Evolutionary conservation across 768 basidiomycete species (phyloP).

Genomic region (Floccularia luteovirens): DNA sequence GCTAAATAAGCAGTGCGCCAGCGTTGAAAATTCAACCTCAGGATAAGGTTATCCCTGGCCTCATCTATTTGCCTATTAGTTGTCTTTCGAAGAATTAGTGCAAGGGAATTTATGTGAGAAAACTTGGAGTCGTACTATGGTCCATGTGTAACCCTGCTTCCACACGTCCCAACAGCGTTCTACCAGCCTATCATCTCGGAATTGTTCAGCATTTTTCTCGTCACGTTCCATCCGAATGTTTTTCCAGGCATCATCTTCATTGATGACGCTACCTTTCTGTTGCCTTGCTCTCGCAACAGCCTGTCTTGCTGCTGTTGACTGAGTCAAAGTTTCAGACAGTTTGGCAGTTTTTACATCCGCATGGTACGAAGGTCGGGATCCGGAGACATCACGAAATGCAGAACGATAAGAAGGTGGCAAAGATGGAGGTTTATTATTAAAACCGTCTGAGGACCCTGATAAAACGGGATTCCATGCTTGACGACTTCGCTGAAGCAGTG

Average conservation of each 20-base stretch:
- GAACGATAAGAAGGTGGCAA: slow-evolving; percentile 45
- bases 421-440: slow-evolving; percentile 16
- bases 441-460: slow-evolving; percentile 24
- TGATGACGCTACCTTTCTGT: slow-evolving; percentile 42
- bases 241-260: slow-evolving; percentile 74
- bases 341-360: slow-evolving; percentile 2
- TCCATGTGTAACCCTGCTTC: slow-evolving; percentile 66
- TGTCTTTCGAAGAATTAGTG: slow-evolving; percentile 36
- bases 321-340: slow-evolving; percentile 3
- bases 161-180: slow-evolving; percentile 74
- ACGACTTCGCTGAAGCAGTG: no score
- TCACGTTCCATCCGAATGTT: slow-evolving; percentile 65
- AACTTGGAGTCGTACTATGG: slow-evolving; percentile 43
- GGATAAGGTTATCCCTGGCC: slow-evolving; percentile 59
- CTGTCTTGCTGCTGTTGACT: slow-evolving; percentile 18
- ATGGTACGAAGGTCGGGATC: slow-evolving; percentile 7
- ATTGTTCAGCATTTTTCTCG: slow-evolving; percentile 65
- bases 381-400: slow-evolving; percentile 20
- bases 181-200: slow-evolving; percentile 52
- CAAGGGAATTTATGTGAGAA: slow-evolving; percentile 6
- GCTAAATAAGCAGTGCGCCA: slow-evolving; percentile 45
- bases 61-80: slow-evolving; percentile 61
- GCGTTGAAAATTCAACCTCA: slow-evolving; percentile 48
- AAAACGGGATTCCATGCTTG: no score
- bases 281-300: slow-evolving; percentile 24